These are phyloP conservation scores for Paspalum notatum DNA, from an alignment of 176 grass and related monocot genomes.

Conservation along the genomic window DNA sequence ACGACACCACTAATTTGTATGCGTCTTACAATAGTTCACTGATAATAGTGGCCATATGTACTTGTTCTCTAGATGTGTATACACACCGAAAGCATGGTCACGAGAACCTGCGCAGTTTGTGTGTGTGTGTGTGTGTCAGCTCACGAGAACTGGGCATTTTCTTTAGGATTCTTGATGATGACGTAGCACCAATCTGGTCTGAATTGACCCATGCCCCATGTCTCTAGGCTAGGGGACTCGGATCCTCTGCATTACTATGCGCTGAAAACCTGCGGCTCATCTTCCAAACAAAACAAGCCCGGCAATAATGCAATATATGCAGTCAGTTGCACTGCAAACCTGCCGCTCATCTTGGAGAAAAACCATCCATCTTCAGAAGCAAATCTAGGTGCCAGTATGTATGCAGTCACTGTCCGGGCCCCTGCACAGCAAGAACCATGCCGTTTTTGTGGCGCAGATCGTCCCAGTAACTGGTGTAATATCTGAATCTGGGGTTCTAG, in stretches of 20 bases:
- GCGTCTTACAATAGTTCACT: no score
- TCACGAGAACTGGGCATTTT: not conserved
- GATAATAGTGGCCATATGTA: not conserved
- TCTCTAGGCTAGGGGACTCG: not conserved
- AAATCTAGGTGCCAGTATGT: not conserved
- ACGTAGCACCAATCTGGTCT: not conserved
- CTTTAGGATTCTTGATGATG: not conserved
- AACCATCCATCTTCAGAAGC: constrained; percentile 11
- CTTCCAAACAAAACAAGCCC: no score
- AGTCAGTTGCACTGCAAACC: not conserved
- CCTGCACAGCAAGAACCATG: not conserved
- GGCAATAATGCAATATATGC: not conserved
- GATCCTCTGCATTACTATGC: no score
- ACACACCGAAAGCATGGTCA: no score
- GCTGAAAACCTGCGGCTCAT: no score
- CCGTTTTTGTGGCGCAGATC: constrained; percentile 26
- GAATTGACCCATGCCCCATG: not conserved
- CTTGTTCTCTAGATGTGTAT: not conserved
- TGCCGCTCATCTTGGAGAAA: not conserved
- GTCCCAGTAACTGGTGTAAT: constrained; percentile 7
- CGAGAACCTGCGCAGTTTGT: no score
- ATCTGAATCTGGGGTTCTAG: constrained; percentile 16
- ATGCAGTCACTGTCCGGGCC: constrained; percentile 9
- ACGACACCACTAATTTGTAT: not conserved
- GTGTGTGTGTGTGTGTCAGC: no score